Base-by-base conservation (phyloP, 2,329 filamentous ascomycete species). In the Aspergillus transmontanensis region DNA sequence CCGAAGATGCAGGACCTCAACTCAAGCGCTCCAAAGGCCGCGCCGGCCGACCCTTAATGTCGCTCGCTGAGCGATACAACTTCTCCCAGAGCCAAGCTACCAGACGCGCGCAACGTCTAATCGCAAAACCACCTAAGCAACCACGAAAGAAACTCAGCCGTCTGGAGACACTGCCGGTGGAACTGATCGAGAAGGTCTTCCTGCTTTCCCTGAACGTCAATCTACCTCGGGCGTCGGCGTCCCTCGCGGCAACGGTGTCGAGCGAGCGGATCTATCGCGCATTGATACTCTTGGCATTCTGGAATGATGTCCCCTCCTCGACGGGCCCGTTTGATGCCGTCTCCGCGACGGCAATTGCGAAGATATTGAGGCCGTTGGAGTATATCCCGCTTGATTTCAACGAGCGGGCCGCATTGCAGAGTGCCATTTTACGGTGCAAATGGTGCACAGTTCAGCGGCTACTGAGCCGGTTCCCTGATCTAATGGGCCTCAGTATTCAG, bases 181-280 rank as follows among this genome's bases (percentile, higher is more conserved):
- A 86, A 69, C 70, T 86, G 14, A 75, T 86, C n/a, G 81, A 86
- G 66, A 75, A 78, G 46, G 84, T 86, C 53, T 86, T 86, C 64
- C 73, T 83, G n/a, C 71, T 78, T 32, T 79, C 80, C 6, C 68
- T 81, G 28, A 83, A 85, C 64, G 66, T 82, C 36, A 79, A 82
- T 43, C 69, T 84, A 1, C 75, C 81, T 2, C 73, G 73, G 19
- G 75, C 77, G 6, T 85, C 84, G 0, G 73, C 72, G 0, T 64
- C 72, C 12, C 68, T 86, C 11, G 77, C 76, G 11, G 68, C 70
- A 0, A 75, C 74, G 2, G 64, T 83, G 12, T 81, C 80, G 0
- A 74, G 75, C 11, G 77, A 80, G 51, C 71, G 74, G 3, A 74
- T 83, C 5, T 83, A 81, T 57, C 69, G 73, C 3, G 69, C 75